Base-by-base conservation (phyloP, 768 basidiomycete genomes). In the Crassisporium funariophilum region DNA sequence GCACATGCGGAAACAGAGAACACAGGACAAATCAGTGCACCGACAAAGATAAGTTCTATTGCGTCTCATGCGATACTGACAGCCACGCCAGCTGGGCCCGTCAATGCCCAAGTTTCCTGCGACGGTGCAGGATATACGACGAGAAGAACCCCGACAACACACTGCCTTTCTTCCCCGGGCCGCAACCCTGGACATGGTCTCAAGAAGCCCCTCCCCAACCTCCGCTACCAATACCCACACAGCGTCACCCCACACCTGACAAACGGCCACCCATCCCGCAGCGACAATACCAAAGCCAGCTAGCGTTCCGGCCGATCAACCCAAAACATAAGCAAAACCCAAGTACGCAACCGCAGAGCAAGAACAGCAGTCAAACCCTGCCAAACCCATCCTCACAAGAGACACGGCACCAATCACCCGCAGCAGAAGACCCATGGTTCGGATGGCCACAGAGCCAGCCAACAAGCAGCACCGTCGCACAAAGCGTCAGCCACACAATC, bases 21-120 rank as follows among this genome's bases (percentile, higher is more conserved):
- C 39, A 47, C 27, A 29, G 35, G 31, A 50, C 49, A 31, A 37
- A 10, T 21, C 16, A 9, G 2, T 52, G 49, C 33, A 39, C 10
- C 2, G 36, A 8, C 10, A 13, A 34, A 21, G 13, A 13, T 4
- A 27, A 9, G 15, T 31, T 4, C 13, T 20, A 13, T n/a, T 61
- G 59, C 34, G 37, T 43, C 0, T 44, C 55, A 0, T 61, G 59
- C 43, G 40, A 49, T 1, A 42, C 2, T 2, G 25, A 47, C 2
- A 42, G 29, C 6, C 62, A 64, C 33, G 17, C 37, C 13, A 62
- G 61, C 50, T 55, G 49, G 31, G 46, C 56, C 47, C 51, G 58
- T 21, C n/a, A 8, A 2, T 57, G 56, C 45, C 60, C 56, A 6
- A 39, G 39, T 1, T 56, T 61, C 47, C n/a, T 35, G 1, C 41